phyloP scores from a whole-genome alignment of 1,139 yeast species.

The Candida smagusa region DNA sequence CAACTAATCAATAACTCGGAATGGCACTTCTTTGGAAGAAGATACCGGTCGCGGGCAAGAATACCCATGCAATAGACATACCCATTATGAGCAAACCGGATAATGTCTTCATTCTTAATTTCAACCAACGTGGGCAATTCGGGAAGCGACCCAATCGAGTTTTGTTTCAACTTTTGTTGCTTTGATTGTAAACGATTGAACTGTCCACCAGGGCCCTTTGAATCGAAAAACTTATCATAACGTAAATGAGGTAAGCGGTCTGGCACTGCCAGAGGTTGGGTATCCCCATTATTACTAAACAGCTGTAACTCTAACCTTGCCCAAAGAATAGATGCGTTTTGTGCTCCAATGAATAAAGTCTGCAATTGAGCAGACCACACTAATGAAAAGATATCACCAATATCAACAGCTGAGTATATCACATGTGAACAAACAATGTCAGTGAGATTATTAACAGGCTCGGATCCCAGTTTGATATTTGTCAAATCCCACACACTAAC shows the following conservation, averaged over 20 bases:
- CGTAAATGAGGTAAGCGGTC: slow-evolving; percentile 71
- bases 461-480: slow-evolving; percentile 3
- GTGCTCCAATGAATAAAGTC: slow-evolving; percentile 82
- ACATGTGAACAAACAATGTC: slow-evolving; percentile 51
- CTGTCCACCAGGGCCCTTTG: slow-evolving; percentile 78
- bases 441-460: not conserved
- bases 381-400: slow-evolving; percentile 89
- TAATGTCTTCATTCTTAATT: slow-evolving; percentile 60
- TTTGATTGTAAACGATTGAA: slow-evolving; percentile 32
- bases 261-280: slow-evolving; percentile 10
- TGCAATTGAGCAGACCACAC: slow-evolving; percentile 61
- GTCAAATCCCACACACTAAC: slow-evolving; percentile 78
- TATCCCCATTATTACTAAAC: not conserved
- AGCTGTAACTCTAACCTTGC: slow-evolving; percentile 34
- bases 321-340: slow-evolving; percentile 85
- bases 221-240: slow-evolving; percentile 85
- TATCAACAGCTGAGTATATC: slow-evolving; percentile 78
- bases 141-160: slow-evolving; percentile 10
- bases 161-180: slow-evolving; percentile 24
- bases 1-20: slow-evolving; percentile 44
- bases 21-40: not conserved
- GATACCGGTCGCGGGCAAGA: slow-evolving; percentile 11
- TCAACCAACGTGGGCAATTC: slow-evolving; percentile 49
- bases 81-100: slow-evolving; percentile 87
- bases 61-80: slow-evolving; percentile 72